Base-by-base conservation (phyloP, 73 alveolate species). In the Breviolum minutum region DNA sequence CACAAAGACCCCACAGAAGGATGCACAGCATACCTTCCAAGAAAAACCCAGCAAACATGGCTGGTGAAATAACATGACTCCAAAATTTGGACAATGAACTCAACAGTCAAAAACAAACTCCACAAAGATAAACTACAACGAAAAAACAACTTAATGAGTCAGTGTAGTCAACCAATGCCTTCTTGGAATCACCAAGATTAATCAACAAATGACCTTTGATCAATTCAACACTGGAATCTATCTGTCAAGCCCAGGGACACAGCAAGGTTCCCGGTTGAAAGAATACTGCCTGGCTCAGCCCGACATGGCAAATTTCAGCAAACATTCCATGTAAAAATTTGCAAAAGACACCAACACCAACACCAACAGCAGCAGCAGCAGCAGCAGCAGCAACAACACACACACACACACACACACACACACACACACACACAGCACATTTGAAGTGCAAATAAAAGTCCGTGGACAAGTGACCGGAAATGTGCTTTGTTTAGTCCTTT, bases 1-100 rank as follows among this genome's bases (percentile, higher is more conserved):
- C 95, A 19, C 95, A 87, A 11, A 87, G 84, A 48, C 84, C 69
- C 95, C 95, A 87, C 12, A 87, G 84, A n/a, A 87, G 66, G 77
- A 87, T 87, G 95, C 95, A 87, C n/a, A 87, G 70, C 95, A 68
- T 64, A 22, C 95, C 95, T 29, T 29, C 27, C 73, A 7, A 29
- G 19, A 79, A 79, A 24, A 74, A 74, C 11, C 54, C 60, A 40
- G 54, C 5, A 40, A 40, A 40, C 54, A 40, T 14, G 77, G 26
- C 19, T 68, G n/a, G 62, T n/a, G 63, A 62, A 26, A 77, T n/a
- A 29, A 16, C 27, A 20, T 26, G 48, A 73, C 22, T 26, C 83
- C 54, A 73, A 77, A 77, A 77, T 61, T 12, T 76, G 26, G 81
- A 71, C 26, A 20, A 30, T 26, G 27, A 71, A 30, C n/a, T 32